These are phyloP conservation scores for Talaromyces marneffei DNA, from an alignment of 2,329 filamentous ascomycete genomes.

Conservation along the genomic window DNA sequence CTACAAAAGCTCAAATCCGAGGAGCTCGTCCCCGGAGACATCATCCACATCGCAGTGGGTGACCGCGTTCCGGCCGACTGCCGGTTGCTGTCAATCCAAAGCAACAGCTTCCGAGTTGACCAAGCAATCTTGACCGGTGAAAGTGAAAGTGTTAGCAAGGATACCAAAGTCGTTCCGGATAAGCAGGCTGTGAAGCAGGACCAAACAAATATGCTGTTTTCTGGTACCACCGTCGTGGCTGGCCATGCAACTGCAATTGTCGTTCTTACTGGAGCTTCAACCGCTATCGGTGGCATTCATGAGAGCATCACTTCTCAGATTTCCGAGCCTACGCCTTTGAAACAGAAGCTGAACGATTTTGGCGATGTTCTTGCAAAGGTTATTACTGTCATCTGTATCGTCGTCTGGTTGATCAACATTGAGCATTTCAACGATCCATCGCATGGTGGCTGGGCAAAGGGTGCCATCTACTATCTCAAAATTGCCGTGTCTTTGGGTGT, in stretches of 20 bases:
- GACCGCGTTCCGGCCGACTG: conserved; percentile 95
- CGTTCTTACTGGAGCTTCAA: conserved; percentile 79
- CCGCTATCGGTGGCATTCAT: conserved; percentile 96
- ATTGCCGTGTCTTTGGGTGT: conserved; percentile 98
- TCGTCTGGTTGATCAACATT: conserved; percentile 98
- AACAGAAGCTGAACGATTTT: conserved; percentile 98
- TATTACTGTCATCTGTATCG: conserved; percentile 90
- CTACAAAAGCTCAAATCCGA: conserved; percentile 87
- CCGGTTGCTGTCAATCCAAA: conserved; percentile 80
- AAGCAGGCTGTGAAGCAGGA: conserved; percentile 90
- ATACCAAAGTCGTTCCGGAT: conserved; percentile 64
- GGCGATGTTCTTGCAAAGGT: conserved; percentile 95
- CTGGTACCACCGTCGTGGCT: conserved; percentile 92
- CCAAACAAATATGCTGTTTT: conserved; percentile 96
- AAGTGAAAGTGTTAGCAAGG: conserved; percentile 93
- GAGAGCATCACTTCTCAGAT: conserved; percentile 98
- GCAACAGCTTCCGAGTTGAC: conserved; percentile 95
- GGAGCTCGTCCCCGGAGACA: conserved; percentile 89
- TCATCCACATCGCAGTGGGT: conserved; percentile 80
- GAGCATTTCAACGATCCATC: conserved; percentile 92
- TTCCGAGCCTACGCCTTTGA: conserved; percentile 91
- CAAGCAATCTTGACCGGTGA: conserved; percentile 96
- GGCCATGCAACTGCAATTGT: conserved; percentile 89
- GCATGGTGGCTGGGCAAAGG: conserved; percentile 90
- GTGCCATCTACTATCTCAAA: conserved; percentile 98